phyloP scores from a whole-genome alignment of 2,329 filamentous ascomycete genomes.

The Cytospora chrysosperma region DNA sequence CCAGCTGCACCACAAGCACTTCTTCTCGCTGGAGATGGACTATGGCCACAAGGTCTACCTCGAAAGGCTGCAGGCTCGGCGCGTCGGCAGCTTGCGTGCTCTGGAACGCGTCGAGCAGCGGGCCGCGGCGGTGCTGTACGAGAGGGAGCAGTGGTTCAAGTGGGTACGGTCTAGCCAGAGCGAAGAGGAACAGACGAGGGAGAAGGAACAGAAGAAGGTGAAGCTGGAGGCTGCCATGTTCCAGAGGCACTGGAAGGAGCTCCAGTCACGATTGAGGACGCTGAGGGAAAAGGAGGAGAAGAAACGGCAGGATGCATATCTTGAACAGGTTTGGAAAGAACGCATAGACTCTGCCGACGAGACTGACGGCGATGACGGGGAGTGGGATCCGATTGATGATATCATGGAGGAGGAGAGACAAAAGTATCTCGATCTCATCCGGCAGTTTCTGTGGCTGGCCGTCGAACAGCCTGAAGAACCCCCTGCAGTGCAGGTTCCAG shows the following conservation, averaged over 20 bases:
- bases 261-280: slow-evolving; percentile 40
- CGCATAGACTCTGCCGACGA: slow-evolving; percentile 35
- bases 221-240: slow-evolving; percentile 49
- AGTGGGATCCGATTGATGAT: slow-evolving; percentile 51
- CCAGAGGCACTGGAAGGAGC: slow-evolving; percentile 45
- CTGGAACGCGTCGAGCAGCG: slow-evolving; percentile 44
- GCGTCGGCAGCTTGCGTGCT: slow-evolving; percentile 34
- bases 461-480: slow-evolving; percentile 27
- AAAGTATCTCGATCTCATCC: slow-evolving; percentile 45
- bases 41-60: slow-evolving; percentile 36
- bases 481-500: slow-evolving; percentile 8
- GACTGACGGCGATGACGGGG: slow-evolving; percentile 36
- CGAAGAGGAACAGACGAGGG: slow-evolving; percentile 43
- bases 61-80: slow-evolving; percentile 33
- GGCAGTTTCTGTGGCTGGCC: slow-evolving; percentile 44
- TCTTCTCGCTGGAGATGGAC: slow-evolving; percentile 33
- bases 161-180: slow-evolving; percentile 46
- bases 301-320: slow-evolving; percentile 42
- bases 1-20: slow-evolving; percentile 32
- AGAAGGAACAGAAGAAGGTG: slow-evolving; percentile 49
- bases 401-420: slow-evolving; percentile 44
- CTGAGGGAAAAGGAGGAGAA: slow-evolving; percentile 41
- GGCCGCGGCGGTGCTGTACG: slow-evolving; percentile 43
- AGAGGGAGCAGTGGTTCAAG: slow-evolving; percentile 47
- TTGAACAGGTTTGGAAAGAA: slow-evolving; percentile 43